Percentiles rank a stretch among this genome's conserved stretches.
Evolutionary conservation across 176 grass and related monocot species (phyloP).

Genomic region (Oryza glumipatula): DNA sequence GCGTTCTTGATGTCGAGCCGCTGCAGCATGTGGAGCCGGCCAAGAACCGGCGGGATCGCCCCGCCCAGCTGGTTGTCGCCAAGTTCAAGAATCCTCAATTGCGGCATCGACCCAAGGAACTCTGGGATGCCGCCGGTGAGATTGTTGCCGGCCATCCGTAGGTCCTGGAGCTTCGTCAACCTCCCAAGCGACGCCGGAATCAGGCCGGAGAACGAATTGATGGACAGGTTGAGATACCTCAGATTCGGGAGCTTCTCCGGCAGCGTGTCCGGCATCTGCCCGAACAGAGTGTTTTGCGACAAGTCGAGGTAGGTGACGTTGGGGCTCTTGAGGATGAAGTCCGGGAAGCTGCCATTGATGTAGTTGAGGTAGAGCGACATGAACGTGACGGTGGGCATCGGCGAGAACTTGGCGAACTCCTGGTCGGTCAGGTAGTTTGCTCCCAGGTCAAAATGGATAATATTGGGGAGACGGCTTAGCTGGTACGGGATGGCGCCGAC

Average conservation of each 20-base stretch:
- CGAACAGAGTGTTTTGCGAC: constrained; percentile 48
- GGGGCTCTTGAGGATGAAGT: constrained; percentile 41
- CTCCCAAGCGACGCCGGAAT: constrained; percentile 53
- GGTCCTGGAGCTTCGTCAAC: constrained; percentile 54
- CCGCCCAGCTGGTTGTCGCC: too few species aligned
- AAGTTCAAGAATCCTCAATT: constrained; percentile 22
- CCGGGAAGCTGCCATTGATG: constrained; percentile 48
- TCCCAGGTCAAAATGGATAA: too few species aligned
- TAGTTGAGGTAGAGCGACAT: constrained; percentile 63
- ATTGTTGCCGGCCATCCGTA: constrained; percentile 41
- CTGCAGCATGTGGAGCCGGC: too few species aligned
- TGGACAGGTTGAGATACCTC: constrained; percentile 53
- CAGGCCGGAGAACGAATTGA: constrained; percentile 46
- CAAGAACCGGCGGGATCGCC: too few species aligned
- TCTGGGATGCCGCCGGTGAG: constrained; percentile 57
- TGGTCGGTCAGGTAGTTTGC: too few species aligned
- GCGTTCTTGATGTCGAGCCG: too few species aligned
- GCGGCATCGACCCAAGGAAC: constrained; percentile 54
- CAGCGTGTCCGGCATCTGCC: constrained; percentile 48
- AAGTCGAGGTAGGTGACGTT: constrained; percentile 74
- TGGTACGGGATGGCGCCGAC: too few species aligned
- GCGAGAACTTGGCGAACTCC: too few species aligned
- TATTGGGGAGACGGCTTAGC: too few species aligned
- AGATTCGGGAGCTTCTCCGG: constrained; percentile 44
- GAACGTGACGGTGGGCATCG: constrained; percentile 58